Conservation (phyloP, 352 stramenopile genomes). For the Phytophthora pistaciae region DNA sequence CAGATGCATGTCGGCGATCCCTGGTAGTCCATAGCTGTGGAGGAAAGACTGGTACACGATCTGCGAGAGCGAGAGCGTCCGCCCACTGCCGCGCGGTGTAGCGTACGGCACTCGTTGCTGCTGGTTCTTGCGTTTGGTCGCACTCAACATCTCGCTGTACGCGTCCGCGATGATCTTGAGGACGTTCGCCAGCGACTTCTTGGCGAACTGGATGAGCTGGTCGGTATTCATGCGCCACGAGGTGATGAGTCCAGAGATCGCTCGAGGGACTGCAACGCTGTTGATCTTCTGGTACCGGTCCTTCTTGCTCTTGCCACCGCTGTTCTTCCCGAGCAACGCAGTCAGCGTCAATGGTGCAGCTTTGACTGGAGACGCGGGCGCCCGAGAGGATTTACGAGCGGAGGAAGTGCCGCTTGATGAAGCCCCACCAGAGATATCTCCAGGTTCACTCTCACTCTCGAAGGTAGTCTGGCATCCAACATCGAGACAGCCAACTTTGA, state of each 20-base stretch:
- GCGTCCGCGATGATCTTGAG: conserved; percentile 77
- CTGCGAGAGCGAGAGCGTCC: conserved; percentile 64
- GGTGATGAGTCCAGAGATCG: conserved; percentile 74
- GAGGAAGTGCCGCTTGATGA: background rate
- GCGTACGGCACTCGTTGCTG: conserved; percentile 32
- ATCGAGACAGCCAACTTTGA: conserved; percentile 56
- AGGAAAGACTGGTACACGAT: conserved; percentile 88
- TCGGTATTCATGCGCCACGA: conserved; percentile 88
- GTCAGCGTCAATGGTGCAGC: conserved; percentile 55
- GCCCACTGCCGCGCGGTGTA: conserved; percentile 29
- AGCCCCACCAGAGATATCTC: background rate
- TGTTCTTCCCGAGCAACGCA: conserved; percentile 52
- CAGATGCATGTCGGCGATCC: conserved; percentile 85
- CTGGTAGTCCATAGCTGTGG: conserved; percentile 79
- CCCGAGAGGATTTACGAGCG: conserved; percentile 3
- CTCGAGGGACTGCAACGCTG: conserved; percentile 63
- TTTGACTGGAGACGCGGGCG: conserved; percentile 28
- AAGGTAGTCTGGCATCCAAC: conserved; percentile 60
- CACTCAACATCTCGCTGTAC: conserved; percentile 79
- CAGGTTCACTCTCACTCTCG: conserved; percentile 28
- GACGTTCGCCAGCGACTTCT: conserved; percentile 75
- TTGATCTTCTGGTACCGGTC: conserved; percentile 85
- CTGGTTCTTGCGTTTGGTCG: conserved; percentile 56
- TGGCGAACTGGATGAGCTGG: conserved; percentile 80
- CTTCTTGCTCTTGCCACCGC: conserved; percentile 41